Conservation (phyloP, 2,329 filamentous ascomycete genomes). For the Penicillium sclerotiorum region DNA sequence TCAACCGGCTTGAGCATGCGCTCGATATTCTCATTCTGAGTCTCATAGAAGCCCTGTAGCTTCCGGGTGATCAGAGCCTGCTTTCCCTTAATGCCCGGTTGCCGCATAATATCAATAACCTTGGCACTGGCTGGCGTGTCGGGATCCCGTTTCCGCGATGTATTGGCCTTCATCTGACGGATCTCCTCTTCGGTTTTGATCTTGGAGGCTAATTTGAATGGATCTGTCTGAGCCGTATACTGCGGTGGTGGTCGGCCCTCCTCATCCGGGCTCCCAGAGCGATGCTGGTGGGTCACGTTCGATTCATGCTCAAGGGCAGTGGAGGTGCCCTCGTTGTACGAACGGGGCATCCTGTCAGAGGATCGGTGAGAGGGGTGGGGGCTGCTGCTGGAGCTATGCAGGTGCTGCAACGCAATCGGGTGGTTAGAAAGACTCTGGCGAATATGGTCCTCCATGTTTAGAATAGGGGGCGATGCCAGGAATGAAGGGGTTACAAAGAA, state of each 20-base stretch:
- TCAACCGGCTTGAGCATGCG: conserved; percentile 89
- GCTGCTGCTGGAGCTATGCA: conserved; percentile 23
- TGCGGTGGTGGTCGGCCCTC: conserved; percentile 55
- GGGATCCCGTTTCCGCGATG: conserved; percentile 67
- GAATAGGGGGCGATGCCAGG: too few relatives aligned
- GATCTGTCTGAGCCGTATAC: conserved; percentile 70
- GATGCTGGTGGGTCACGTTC: conserved; percentile 23
- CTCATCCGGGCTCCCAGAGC: conserved; percentile 38
- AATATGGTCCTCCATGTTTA: conserved; percentile 32
- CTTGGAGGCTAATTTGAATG: conserved; percentile 74
- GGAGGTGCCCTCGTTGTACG: conserved; percentile 40
- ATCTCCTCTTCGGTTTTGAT: conserved; percentile 80
- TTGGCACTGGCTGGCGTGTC: conserved; percentile 9
- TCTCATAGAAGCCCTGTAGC: conserved; percentile 80
- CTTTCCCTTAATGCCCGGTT: conserved; percentile 44
- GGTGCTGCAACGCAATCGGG: conserved; percentile 28
- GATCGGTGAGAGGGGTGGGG: conserved; percentile 23
- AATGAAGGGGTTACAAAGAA: neutral
- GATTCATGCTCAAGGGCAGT: conserved; percentile 45
- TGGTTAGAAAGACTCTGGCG: conserved; percentile 33
- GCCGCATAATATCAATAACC: conserved; percentile 16
- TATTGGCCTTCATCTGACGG: conserved; percentile 76
- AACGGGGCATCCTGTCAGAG: conserved; percentile 22
- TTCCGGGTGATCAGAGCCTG: conserved; percentile 31
- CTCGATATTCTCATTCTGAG: conserved; percentile 92